Base-by-base conservation (phyloP, 352 stramenopile species). In the Chrysophaeum taylorii region DNA sequence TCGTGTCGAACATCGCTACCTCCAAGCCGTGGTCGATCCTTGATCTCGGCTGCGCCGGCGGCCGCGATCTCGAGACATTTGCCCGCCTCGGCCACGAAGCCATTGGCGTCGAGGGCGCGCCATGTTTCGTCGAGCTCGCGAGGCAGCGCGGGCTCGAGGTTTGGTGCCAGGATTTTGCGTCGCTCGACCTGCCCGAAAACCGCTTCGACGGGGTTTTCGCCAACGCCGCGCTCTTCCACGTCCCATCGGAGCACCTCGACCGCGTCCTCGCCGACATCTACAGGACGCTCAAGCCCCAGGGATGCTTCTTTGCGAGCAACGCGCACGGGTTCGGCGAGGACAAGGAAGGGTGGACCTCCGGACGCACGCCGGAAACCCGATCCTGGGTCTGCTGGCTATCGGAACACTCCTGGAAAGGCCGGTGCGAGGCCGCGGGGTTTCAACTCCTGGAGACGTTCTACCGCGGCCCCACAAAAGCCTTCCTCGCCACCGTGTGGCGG, bases 261-360 rank as follows among this genome's bases (percentile, higher is more conserved):
- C 27, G 27, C 9, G 2, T 38, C 52, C 52, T 63, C 52, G 27
- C 27, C 2, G 27, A 14, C 52, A 39, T 63, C 52, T 23, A 15
- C 52, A 25, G 7, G 25, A 23, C 18, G 18, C 52, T 63, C 27
- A 35, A 38, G 25, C 52, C 52, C n/a, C 27, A 31, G 27, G 52
- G 52, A 2, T 2, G 4, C 27, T 38, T 63, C 52, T 63, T 63
- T 31, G 7, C 2, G 9, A 41, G 27, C 27, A 63, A 63, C 52
- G 52, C 52, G 27, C 52, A 63, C 52, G 52, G 52, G 5, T 63
- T 63, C 29, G 52, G 52, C 52, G 52, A 63, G 52, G 52, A 63
- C 52, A 35, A 38, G 25, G 52, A 63, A 31, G 52, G 52, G 27
- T 63, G 52, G 52, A 63, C 52, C 52, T 9, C 12, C 9, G 52